Evolutionary conservation across 176 grass and related monocot species (phyloP), one percentile per base, ranked within the genome.

Genomic region (Pontederia paniculata): DNA sequence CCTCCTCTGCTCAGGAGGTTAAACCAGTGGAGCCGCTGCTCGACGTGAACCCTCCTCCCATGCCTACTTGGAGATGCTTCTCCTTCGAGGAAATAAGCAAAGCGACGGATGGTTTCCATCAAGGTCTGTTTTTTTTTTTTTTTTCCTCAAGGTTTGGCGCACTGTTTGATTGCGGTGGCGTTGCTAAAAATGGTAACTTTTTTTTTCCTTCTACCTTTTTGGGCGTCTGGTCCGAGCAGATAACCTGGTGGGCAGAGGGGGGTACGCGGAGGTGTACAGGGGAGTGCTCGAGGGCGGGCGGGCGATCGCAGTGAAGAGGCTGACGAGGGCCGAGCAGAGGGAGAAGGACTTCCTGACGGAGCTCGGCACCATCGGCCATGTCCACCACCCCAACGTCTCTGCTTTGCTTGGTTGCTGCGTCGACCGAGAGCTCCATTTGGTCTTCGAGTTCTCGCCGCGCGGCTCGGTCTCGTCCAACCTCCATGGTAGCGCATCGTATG

Each of bases 381-480:
- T 47, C 17, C 18, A 19, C 18, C 59, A 62, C 15, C 44, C 59
- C 44, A 62, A 62, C 59, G 43, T 62, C 59, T 48, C 11, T 12
- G 59, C 44, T 22, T 44, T 62, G 9, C 59, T 62, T 10, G 59
- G 59, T 44, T 62, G 59, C 44, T 62, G 59, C 59, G 37, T 62
- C 59, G 59, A 62, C 59, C 43, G 59, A 12, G 59, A 47, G 43
- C 59, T 62, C 44, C 59, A 62, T 47, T 47, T 62, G 43, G 11
- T 62, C 31, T 63, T 63, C 17, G 60, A 63, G 11, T 63, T 63
- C 60, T 63, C 42, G 0, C 14, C 60, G 10, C 60, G 17, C n/a
- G 60, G 60, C 60, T 63, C 60, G 18, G 60, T 63, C 60, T 63
- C 60, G 5, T 63, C 42, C 44, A 63, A 63, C 47, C 60, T 63